Base-by-base conservation (phyloP, 2,329 filamentous ascomycete genomes). In the Didymella pomorum region DNA sequence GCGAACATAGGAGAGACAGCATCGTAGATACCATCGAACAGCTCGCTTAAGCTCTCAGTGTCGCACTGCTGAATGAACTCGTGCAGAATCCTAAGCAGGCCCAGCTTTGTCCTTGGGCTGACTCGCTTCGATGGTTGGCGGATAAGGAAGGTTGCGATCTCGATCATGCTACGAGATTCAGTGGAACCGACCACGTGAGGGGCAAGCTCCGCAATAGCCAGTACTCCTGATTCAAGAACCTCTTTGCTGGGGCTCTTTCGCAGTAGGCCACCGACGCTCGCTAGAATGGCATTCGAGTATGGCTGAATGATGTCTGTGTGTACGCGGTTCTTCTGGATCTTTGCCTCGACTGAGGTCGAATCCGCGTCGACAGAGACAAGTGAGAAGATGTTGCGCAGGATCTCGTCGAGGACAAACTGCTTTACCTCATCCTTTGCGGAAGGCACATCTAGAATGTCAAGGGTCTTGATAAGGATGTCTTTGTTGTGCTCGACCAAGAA, bases 371-470 rank as follows among this genome's bases (percentile, higher is more conserved):
- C 37, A 9, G 50, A 33, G 5, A 70, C 68, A 41, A 73, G 67
- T 21, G 56, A 54, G 23, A 74, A 64, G 6, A 72, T 49, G 45
- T 51, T 70, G 39, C 83, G 31, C 94, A 99, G 76, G 41, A 98
- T 89, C 11, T 87, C 79, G 57, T 86, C 84, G 28, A 99, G 81
- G 1, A 93, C 86, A 72, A 92, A 96, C 0, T 90, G 79, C 71
- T 93, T 95, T 55, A 99, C 93, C 56, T 93, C 89, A 61, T 94
- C 91, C 74, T 95, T 95, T 0, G 91, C 87, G 52, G 90, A 94
- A 44, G 86, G 83, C 6, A 90, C 83, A 4, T 83, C 82, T 25
- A 99, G 79, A 67, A 89, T 90, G 63, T 91, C 87, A 39, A 92
- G 86, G 16, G 97, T 79, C 65, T 88, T 88, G 16, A 82, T 81